A percentile compares a stretch with the other conserved stretches of the same genome.
Conservation (phyloP, 2,329 filamentous ascomycete genomes). For the Diaporthe vaccinii region DNA sequence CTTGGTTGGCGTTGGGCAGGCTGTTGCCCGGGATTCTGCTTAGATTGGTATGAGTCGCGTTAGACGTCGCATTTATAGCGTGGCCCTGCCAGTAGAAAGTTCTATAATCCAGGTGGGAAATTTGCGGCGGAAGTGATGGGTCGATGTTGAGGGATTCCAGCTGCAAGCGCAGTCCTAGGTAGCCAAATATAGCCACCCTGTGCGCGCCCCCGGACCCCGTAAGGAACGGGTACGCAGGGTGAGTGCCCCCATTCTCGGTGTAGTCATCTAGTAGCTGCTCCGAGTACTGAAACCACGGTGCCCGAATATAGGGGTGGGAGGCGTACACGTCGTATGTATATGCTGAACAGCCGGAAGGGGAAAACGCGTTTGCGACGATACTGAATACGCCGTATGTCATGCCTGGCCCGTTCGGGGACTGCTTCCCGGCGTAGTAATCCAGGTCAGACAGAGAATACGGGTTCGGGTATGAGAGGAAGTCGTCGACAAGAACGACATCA, state of each 20-base stretch:
- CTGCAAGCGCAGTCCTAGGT: slow-evolving; percentile 35
- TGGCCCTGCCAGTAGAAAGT: slow-evolving; percentile 41
- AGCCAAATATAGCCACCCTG: slow-evolving; percentile 39
- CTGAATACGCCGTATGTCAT: slow-evolving; percentile 42
- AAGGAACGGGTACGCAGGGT: slow-evolving; percentile 38
- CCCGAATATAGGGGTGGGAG: slow-evolving; percentile 36
- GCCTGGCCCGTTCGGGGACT: slow-evolving; percentile 33
- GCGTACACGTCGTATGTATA: slow-evolving; percentile 38
- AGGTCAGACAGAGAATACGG: slow-evolving; percentile 35
- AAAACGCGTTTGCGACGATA: slow-evolving; percentile 37
- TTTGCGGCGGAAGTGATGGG: slow-evolving; percentile 38
- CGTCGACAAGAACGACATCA: slow-evolving; percentile 40
- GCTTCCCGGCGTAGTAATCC: slow-evolving; percentile 39
- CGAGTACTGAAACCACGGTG: slow-evolving; percentile 41
- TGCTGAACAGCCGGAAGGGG: slow-evolving; percentile 36
- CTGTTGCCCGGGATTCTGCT: slow-evolving; percentile 39
- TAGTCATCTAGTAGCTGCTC: slow-evolving; percentile 40
- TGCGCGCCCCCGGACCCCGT: slow-evolving; percentile 39
- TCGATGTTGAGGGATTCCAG: slow-evolving; percentile 37
- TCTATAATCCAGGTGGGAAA: slow-evolving; percentile 32
- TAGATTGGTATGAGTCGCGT: slow-evolving; percentile 50
- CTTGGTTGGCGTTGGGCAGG: slow-evolving; percentile 65
- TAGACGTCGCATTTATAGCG: slow-evolving; percentile 37
- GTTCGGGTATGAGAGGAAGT: slow-evolving; percentile 39
- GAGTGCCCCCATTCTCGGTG: slow-evolving; percentile 35